Base-by-base conservation (phyloP, 306 rosid genomes). In the Cicer yamashitae region DNA sequence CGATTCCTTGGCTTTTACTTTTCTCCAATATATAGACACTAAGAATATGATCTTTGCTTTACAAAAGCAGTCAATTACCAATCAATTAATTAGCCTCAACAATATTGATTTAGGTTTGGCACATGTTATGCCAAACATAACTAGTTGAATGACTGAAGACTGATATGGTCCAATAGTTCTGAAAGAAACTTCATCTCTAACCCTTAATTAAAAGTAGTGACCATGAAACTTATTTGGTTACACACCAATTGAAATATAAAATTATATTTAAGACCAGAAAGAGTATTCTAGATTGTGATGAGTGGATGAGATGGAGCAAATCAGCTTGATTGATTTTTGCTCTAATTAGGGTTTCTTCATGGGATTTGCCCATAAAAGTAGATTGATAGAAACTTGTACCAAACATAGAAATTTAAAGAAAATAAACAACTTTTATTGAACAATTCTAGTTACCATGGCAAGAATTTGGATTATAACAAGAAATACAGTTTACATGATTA, bases 1-100 rank as follows among this genome's bases (percentile, higher is more conserved):
- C 22, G 63, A 25, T 93, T 85, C 80, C 97, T 85, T 89, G 60
- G 88, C 71, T 83, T 84, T 80, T 84, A 93, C 93, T 91, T 91
- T 79, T 81, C 88, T 91, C 84, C 80, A 73, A 59, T 82, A 70
- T 73, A 87, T 86, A 91, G 93, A 43, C 66, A 68, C 61, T 76
- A 68, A 76, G 84, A 45, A 87, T 74, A 71, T 63, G 66, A 76
- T 17, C 60, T 37, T 75, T 78, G 53, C 47, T 70, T 45, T 45
- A 7, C 69, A 76, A 63, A 34, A 77, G 70, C 52, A 72, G 61
- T 58, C 41, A 22, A 25, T 58, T 47, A 71, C 38, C 40, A 52
- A 83, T 72, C 77, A 80, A 84, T 44, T 25, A 80, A 80, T 51
- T 25, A 60, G 67, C 59, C 82, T 81, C 77, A 22, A 86, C 79